Percentiles rank a stretch among this genome's conserved stretches.
Evolutionary conservation across 352 stramenopile species (phyloP).

Genomic region (Globisporangium recalcitrans): DNA sequence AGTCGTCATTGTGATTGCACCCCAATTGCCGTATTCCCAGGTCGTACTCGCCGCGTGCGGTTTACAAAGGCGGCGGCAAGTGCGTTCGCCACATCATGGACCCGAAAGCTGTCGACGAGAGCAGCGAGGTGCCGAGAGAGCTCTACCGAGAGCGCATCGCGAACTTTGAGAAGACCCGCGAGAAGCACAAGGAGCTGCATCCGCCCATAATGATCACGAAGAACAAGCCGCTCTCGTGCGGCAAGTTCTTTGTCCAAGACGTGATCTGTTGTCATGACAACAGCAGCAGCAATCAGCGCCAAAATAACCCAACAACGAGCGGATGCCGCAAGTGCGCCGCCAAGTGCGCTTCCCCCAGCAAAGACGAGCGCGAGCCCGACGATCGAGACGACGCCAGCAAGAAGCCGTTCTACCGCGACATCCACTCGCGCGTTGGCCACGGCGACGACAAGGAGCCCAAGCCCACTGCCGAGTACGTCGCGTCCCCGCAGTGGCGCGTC

Average conservation of each 20-base stretch:
- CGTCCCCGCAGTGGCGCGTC: conserved; percentile 47
- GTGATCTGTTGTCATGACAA: conserved; percentile 21
- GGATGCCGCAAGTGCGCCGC: conserved; percentile 23
- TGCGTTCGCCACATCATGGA: conserved; percentile 29
- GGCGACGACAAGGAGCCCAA: conserved; percentile 19
- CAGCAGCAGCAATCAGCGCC: conserved; percentile 14
- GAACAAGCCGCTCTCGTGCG: conserved; percentile 52
- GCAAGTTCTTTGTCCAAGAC: conserved; percentile 58
- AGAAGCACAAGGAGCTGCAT: conserved; percentile 69
- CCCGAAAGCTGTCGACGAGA: conserved; percentile 13
- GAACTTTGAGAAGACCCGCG: conserved; percentile 51
- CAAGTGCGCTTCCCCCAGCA: conserved; percentile 20
- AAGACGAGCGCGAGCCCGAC: conserved; percentile 14
- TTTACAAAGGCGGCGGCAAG: conserved; percentile 55
- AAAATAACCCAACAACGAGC: conserved; percentile 4
- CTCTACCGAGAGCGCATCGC: conserved; percentile 38
- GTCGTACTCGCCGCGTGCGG: conserved; percentile 39
- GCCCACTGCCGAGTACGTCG: conserved; percentile 51
- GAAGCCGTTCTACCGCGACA: conserved; percentile 9
- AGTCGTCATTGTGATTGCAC: not conserved
- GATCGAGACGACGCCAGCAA: conserved; percentile 16
- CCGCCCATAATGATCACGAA: conserved; percentile 47
- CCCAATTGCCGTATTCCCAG: conserved; percentile 13
- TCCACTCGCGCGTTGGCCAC: conserved; percentile 12
- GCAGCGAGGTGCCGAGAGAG: conserved; percentile 26